Evolutionary conservation across 2,329 filamentous ascomycete species (phyloP).

Genomic region (Diaporthe vexans): DNA sequence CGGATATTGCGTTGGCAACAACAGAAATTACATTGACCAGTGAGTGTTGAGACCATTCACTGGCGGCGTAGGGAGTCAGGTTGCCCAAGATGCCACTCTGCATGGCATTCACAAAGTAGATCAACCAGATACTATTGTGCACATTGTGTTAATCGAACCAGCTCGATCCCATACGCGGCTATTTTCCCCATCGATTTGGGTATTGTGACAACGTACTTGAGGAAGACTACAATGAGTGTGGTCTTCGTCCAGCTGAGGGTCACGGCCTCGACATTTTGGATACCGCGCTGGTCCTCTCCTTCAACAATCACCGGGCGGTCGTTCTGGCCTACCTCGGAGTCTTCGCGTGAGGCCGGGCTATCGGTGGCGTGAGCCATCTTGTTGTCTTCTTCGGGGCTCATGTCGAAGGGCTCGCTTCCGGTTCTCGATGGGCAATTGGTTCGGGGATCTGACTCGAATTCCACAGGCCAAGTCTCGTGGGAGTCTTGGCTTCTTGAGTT

Average conservation of each 20-base stretch:
- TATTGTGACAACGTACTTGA: conserved; percentile 47
- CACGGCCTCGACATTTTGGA: conserved; percentile 46
- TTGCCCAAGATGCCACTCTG: conserved; percentile 58
- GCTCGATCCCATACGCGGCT: neutral
- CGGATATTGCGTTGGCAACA: conserved; percentile 66
- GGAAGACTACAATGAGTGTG: conserved; percentile 47
- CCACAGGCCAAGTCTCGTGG: neutral
- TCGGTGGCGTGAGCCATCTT: conserved; percentile 38
- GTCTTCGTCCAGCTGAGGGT: conserved; percentile 45
- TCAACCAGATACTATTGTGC: conserved; percentile 58
- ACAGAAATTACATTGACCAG: conserved; percentile 67
- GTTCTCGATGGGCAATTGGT: neutral
- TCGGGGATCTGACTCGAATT: neutral
- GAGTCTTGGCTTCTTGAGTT: neutral
- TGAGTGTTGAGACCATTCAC: conserved; percentile 66
- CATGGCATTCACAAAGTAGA: conserved; percentile 66
- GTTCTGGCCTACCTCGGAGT: neutral
- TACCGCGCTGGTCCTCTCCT: conserved; percentile 44
- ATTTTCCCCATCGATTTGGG: neutral
- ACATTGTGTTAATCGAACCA: conserved; percentile 34
- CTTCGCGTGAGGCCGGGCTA: conserved; percentile 16
- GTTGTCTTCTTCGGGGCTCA: conserved; percentile 6
- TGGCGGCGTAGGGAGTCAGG: conserved; percentile 62
- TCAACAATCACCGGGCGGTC: conserved; percentile 26
- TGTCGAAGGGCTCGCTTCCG: neutral